Percentiles rank a stretch among this genome's conserved stretches.
These are phyloP conservation scores for Backusella parvicylindrica DNA, from an alignment of 192 early-diverging fungal species.

Conservation along the genomic window DNA sequence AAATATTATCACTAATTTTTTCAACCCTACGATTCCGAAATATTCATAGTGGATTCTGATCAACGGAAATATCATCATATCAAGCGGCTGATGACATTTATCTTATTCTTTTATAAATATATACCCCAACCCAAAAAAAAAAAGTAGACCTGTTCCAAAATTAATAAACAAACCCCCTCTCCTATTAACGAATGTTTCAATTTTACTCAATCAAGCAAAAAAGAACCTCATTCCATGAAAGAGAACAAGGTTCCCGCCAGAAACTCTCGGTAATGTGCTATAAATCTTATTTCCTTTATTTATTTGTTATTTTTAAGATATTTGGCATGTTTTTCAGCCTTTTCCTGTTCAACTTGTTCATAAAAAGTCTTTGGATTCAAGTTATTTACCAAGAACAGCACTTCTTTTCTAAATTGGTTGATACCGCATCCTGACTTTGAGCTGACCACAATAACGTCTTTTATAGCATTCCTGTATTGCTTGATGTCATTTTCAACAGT, in stretches of 20 bases:
- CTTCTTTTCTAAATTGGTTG: constrained; percentile 68
- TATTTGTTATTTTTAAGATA: constrained; percentile 1
- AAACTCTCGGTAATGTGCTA: not conserved
- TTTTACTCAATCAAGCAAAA: too few relatives aligned
- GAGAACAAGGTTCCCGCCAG: too few relatives aligned
- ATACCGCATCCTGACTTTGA: constrained; percentile 56
- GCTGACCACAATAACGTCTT: constrained; percentile 60
- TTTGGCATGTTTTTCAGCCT: not conserved
- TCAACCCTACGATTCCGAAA: not conserved
- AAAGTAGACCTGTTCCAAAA: too few relatives aligned
- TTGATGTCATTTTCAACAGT: constrained; percentile 42
- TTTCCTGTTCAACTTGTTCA: not conserved
- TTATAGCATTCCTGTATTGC: constrained; percentile 34
- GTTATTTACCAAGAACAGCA: constrained; percentile 33
- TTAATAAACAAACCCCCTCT: too few relatives aligned
- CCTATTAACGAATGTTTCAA: too few relatives aligned
- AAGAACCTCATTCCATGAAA: not conserved
- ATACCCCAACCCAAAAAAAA: too few relatives aligned
- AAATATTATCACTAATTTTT: not conserved
- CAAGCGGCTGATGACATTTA: too few relatives aligned
- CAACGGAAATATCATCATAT: too few relatives aligned
- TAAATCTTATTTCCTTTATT: not conserved
- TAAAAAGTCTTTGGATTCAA: constrained; percentile 11
- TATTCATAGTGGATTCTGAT: not conserved
- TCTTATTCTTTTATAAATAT: too few relatives aligned